Conservation (phyloP, 139 green algal species). For the Choricystis sp. region DNA sequence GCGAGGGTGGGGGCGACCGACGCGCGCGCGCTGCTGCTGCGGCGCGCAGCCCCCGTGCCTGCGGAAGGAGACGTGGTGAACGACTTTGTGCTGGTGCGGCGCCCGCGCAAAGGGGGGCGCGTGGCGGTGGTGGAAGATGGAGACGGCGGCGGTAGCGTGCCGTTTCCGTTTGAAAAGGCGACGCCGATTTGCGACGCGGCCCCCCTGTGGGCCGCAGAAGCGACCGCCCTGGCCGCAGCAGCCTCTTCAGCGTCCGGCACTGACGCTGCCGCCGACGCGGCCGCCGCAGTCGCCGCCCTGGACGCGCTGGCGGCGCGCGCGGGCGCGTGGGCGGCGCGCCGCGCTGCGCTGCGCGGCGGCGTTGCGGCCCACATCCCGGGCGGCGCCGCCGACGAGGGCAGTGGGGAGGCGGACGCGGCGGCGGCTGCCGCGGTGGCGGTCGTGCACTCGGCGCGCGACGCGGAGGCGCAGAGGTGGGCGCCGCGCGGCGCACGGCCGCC, state of each 20-base stretch:
- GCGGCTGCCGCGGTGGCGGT: background rate
- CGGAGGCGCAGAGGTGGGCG: background rate
- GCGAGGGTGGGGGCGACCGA: constrained; percentile 38
- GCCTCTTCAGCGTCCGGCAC: constrained; percentile 16
- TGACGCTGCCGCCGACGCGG: constrained; percentile 27
- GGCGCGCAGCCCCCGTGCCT: constrained; percentile 10
- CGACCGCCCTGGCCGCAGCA: constrained; percentile 30
- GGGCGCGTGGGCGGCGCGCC: constrained; percentile 21
- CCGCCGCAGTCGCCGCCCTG: constrained; percentile 30
- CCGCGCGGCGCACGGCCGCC: background rate
- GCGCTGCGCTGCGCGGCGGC: constrained; percentile 7
- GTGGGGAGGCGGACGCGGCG: constrained; percentile 1
- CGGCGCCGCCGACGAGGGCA: background rate
- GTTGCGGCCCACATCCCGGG: background rate
- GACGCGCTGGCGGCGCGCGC: constrained; percentile 39
- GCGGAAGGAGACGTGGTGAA: background rate
- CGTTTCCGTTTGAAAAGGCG: constrained; percentile 40
- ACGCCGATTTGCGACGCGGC: constrained; percentile 17
- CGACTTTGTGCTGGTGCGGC: constrained; percentile 1
- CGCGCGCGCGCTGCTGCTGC: constrained; percentile 26
- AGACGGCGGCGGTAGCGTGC: background rate
- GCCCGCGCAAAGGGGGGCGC: background rate
- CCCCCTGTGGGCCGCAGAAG: constrained; percentile 28
- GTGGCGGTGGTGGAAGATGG: background rate
- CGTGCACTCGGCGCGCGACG: background rate